Conservation (phyloP, 805 yeast genomes). For the Hanseniaspora occidentalis region DNA sequence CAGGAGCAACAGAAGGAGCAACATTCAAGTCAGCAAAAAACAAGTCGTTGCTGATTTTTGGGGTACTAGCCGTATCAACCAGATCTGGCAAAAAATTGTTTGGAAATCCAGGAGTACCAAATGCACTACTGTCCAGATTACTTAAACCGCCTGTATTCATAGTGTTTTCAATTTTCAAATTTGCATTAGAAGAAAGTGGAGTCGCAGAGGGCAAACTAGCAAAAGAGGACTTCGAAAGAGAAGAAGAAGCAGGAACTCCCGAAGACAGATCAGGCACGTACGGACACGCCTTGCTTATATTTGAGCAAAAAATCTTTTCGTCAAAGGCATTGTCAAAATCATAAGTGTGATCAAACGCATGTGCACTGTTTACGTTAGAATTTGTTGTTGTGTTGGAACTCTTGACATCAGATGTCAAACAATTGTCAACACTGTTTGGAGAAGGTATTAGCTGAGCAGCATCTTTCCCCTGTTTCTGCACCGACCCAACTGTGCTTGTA, state of each 20-base stretch:
- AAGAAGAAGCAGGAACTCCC: background rate
- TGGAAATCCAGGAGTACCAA: background rate
- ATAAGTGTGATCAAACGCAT: background rate
- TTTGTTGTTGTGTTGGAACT: too few species aligned
- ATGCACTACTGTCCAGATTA: background rate
- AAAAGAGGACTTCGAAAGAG: too few species aligned
- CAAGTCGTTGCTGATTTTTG: background rate
- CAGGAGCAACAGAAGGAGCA: conserved; percentile 4
- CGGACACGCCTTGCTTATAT: conserved; percentile 3
- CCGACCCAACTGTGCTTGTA: conserved; percentile 2
- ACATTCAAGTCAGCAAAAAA: conserved; percentile 2
- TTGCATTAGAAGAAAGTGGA: too few species aligned
- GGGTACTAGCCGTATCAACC: background rate
- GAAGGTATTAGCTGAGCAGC: background rate
- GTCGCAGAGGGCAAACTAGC: too few species aligned
- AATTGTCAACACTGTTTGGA: background rate
- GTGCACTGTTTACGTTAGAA: background rate
- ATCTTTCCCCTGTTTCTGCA: background rate
- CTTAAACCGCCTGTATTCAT: background rate
- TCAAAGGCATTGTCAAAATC: conserved; percentile 1
- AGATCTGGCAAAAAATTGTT: background rate
- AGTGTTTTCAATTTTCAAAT: too few species aligned
- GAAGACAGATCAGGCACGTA: background rate
- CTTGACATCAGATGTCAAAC: background rate
- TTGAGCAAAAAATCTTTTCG: conserved; percentile 3